A percentile compares a stretch with the other conserved stretches of the same genome.
These are phyloP conservation scores for Epicoccum sorghinum DNA, from an alignment of 2,329 filamentous ascomycete species.

Conservation along the genomic window DNA sequence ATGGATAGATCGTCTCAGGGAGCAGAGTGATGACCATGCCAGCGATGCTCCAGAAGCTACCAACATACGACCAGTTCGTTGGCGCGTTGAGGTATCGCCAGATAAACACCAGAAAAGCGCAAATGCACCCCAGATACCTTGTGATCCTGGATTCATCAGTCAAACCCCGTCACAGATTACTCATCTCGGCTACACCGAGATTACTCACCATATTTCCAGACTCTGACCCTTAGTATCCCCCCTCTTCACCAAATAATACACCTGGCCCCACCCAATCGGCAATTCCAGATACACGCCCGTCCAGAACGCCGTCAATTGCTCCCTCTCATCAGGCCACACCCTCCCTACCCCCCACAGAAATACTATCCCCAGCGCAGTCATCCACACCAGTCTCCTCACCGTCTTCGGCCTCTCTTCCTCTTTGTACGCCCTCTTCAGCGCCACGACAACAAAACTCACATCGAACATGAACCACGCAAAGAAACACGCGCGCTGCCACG, in stretches of 20 bases:
- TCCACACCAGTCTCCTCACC: conserved; percentile 31
- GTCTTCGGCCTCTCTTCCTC: conserved; percentile 28
- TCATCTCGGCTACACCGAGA: not conserved
- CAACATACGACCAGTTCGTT: conserved; percentile 49
- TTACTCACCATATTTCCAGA: conserved; percentile 49
- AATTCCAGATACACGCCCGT: conserved; percentile 47
- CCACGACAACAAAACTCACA: conserved; percentile 42
- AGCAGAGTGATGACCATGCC: conserved; percentile 46
- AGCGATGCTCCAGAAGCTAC: conserved; percentile 39
- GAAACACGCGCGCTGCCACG: conserved; percentile 45
- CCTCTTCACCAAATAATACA: conserved; percentile 38
- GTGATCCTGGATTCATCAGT: conserved; percentile 38
- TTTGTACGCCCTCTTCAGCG: conserved; percentile 39
- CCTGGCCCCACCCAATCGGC: conserved; percentile 47
- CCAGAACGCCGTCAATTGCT: conserved; percentile 51
- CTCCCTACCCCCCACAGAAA: conserved; percentile 35
- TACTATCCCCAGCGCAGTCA: conserved; percentile 35
- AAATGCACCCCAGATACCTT: conserved; percentile 47
- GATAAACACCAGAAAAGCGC: conserved; percentile 48
- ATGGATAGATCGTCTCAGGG: conserved; percentile 49
- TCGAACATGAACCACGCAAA: conserved; percentile 49
- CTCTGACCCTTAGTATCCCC: conserved; percentile 47
- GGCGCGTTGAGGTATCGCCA: conserved; percentile 50
- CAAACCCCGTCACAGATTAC: not conserved
- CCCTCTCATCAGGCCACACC: conserved; percentile 47